Conservation (phyloP, 1,284 basidiomycete species). For the Fomes fomentarius region DNA sequence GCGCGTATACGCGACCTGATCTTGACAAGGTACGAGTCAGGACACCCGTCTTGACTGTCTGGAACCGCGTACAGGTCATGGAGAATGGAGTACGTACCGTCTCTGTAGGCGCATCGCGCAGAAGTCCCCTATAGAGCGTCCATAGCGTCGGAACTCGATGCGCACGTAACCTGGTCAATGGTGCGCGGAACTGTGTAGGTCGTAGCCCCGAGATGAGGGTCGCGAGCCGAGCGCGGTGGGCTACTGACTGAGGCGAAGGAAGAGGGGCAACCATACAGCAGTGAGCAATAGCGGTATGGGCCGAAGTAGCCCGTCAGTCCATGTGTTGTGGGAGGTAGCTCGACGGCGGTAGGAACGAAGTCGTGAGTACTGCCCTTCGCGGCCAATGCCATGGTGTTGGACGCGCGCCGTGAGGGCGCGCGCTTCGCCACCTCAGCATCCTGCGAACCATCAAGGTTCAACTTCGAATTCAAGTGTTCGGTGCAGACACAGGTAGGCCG, state of each 20-base stretch:
- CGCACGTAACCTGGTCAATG: slow-evolving; percentile 71
- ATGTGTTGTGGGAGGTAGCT: too few species aligned
- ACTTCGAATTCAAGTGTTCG: too few species aligned
- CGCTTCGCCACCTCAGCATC: background rate
- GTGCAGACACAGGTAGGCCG: too few species aligned
- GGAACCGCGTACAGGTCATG: background rate
- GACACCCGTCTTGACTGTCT: background rate
- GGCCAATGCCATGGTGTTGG: too few species aligned
- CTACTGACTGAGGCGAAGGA: slow-evolving; percentile 38
- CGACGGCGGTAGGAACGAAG: too few species aligned
- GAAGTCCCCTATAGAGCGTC: slow-evolving; percentile 72
- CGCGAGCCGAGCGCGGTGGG: slow-evolving; percentile 56
- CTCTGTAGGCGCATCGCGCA: slow-evolving; percentile 56
- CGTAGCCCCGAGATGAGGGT: slow-evolving; percentile 57
- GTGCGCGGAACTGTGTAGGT: slow-evolving; percentile 59
- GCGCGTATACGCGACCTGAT: slow-evolving; percentile 57
- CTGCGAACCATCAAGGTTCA: too few species aligned
- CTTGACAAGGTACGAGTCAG: slow-evolving; percentile 36
- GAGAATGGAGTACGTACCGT: slow-evolving; percentile 47
- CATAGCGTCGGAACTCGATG: slow-evolving; percentile 80
- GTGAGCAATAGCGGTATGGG: background rate
- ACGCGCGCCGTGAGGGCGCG: too few species aligned
- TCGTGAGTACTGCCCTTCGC: too few species aligned
- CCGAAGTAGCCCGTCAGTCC: background rate
- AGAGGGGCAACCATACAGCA: slow-evolving; percentile 15